phyloP scores from a whole-genome alignment of 106 monocot genomes.

The Apostasia shenzhenica region DNA sequence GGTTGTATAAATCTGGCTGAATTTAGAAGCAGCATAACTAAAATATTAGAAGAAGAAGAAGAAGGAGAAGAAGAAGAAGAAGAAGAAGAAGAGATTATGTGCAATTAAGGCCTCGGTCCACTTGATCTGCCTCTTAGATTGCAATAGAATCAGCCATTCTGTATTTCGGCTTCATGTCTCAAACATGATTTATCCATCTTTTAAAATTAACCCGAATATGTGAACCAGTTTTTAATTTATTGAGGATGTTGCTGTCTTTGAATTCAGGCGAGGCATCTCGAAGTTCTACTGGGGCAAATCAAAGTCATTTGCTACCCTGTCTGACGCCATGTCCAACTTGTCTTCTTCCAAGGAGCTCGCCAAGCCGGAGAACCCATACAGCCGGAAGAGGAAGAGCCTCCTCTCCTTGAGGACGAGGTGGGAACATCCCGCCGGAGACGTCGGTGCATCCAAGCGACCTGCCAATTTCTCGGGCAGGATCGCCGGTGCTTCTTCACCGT shows the following conservation, averaged over 20 bases:
- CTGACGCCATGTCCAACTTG: constrained; percentile 17
- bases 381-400: constrained; percentile 47
- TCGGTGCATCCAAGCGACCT: constrained; percentile 21
- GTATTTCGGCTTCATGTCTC: too few relatives aligned
- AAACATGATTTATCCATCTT: too few relatives aligned
- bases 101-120: too few relatives aligned
- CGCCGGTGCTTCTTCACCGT: background rate
- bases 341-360: constrained; percentile 29
- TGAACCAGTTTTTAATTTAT: background rate
- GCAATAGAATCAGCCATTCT: too few relatives aligned
- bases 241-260: background rate
- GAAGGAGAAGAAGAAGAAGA: too few relatives aligned
- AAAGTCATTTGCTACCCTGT: constrained; percentile 40
- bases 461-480: constrained; percentile 9
- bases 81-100: too few relatives aligned
- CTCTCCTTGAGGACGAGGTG: constrained; percentile 20
- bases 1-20: too few relatives aligned
- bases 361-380: constrained; percentile 34
- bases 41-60: too few relatives aligned
- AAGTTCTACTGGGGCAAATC: constrained; percentile 54
- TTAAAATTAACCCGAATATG: background rate
- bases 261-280: constrained; percentile 38
- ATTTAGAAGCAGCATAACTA: too few relatives aligned
- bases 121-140: too few relatives aligned
- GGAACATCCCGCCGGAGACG: background rate